These are phyloP conservation scores for Phylloporus sp. DNA, from an alignment of 768 basidiomycete genomes.

Conservation along the genomic window DNA sequence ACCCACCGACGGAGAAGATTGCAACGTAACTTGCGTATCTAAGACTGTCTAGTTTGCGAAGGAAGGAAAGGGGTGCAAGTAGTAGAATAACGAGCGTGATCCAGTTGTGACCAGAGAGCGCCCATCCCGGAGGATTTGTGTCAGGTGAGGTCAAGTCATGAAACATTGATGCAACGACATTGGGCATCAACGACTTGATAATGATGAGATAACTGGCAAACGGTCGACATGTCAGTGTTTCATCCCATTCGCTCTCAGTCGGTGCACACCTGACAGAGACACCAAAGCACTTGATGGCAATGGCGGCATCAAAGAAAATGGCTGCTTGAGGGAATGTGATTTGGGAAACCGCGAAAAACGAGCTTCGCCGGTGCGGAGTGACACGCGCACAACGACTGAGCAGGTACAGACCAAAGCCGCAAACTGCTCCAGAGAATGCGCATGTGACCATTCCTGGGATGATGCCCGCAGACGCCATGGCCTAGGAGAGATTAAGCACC, in stretches of 20 bases:
- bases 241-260: not conserved
- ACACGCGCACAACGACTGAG: constrained; percentile 78
- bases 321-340: constrained; percentile 87
- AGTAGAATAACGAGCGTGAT: constrained; percentile 70
- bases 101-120: constrained; percentile 77
- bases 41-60: constrained; percentile 78
- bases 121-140: constrained; percentile 68
- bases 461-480: constrained; percentile 85
- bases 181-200: constrained; percentile 90
- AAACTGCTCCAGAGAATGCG: constrained; percentile 68
- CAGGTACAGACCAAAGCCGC: constrained; percentile 84
- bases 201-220: constrained; percentile 75
- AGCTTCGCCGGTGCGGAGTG: constrained; percentile 68
- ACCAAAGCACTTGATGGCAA: constrained; percentile 95
- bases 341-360: constrained; percentile 78
- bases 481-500: constrained; percentile 38
- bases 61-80: constrained; percentile 76
- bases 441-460: constrained; percentile 90
- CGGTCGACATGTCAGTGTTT: not conserved
- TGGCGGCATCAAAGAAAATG: constrained; percentile 88
- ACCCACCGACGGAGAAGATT: constrained; percentile 81
- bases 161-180: constrained; percentile 78
- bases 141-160: constrained; percentile 65
- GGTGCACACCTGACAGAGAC: constrained; percentile 77
- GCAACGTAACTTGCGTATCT: constrained; percentile 90